Percentiles rank a stretch among this genome's conserved stretches.
Conservation (phyloP, 768 basidiomycete genomes). For the Coprinopsis cinerea region DNA sequence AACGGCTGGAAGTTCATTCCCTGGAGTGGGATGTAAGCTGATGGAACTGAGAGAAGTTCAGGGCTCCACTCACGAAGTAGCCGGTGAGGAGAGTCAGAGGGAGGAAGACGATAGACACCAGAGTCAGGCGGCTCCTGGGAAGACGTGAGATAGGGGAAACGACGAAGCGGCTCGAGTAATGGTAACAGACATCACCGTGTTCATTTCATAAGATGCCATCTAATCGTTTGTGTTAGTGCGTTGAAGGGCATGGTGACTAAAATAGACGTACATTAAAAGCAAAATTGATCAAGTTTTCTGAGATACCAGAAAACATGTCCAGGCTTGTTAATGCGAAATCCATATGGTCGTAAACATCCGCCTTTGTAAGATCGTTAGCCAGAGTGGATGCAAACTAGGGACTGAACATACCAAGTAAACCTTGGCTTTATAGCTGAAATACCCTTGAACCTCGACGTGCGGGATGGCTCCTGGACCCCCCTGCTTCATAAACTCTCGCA, state of each 20-base stretch:
- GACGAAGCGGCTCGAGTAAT: neutral
- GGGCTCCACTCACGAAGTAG: constrained; percentile 51
- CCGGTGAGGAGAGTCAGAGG: constrained; percentile 68
- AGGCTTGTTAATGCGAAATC: constrained; percentile 59
- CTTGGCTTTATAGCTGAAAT: constrained; percentile 58
- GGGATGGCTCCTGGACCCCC: constrained; percentile 17
- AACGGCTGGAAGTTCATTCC: constrained; percentile 65
- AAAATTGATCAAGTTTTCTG: constrained; percentile 64
- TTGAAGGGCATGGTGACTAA: constrained; percentile 5
- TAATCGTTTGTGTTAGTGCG: constrained; percentile 16
- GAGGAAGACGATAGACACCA: constrained; percentile 65
- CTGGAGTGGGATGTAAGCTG: too few species aligned
- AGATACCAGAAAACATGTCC: constrained; percentile 62
- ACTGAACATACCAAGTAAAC: constrained; percentile 50
- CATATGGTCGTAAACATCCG: constrained; percentile 69
- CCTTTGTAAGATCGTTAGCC: constrained; percentile 29
- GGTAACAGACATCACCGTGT: constrained; percentile 48
- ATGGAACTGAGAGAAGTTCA: constrained; percentile 1
- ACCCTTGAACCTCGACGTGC: constrained; percentile 30
- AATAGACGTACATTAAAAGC: constrained; percentile 54
- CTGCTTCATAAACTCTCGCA: constrained; percentile 9
- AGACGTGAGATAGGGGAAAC: neutral
- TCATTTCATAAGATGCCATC: constrained; percentile 65
- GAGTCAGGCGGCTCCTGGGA: constrained; percentile 54
- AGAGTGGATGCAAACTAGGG: neutral